Conservation (phyloP, 1,139 yeast genomes). For the Hansenula sp. region DNA sequence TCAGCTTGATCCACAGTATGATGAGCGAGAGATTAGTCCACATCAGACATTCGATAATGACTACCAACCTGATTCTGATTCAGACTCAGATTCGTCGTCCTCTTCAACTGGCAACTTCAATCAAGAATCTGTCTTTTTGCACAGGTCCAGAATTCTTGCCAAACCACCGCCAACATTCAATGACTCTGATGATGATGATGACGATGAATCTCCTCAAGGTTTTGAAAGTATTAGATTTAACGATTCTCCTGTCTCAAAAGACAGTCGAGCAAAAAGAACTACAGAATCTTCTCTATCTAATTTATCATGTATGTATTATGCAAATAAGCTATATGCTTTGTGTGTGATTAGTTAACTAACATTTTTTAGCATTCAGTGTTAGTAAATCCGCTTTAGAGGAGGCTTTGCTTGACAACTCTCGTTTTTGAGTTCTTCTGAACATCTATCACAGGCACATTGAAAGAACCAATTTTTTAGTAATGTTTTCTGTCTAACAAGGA, state of each 20-base stretch:
- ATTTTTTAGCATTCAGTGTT: slow-evolving; percentile 28
- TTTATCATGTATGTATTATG: slow-evolving; percentile 18
- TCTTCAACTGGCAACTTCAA: slow-evolving; percentile 3
- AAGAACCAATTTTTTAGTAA: slow-evolving; percentile 59
- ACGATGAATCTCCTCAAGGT: slow-evolving; percentile 3
- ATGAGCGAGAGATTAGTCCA: too few species aligned
- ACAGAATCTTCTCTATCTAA: slow-evolving; percentile 18
- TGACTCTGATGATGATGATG: slow-evolving; percentile 19
- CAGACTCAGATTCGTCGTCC: slow-evolving; percentile 3
- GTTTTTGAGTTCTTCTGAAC: slow-evolving; percentile 27
- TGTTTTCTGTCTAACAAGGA: slow-evolving; percentile 37
- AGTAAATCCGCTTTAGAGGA: slow-evolving; percentile 43
- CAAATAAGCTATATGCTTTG: background rate
- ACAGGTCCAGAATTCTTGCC: slow-evolving; percentile 19
- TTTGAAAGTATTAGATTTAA: background rate
- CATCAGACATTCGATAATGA: background rate
- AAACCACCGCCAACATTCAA: slow-evolving; percentile 14
- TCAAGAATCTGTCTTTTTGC: slow-evolving; percentile 17
- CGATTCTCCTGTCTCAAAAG: background rate
- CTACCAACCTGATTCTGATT: slow-evolving; percentile 3
- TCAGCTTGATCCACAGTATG: background rate
- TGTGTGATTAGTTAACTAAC: background rate
- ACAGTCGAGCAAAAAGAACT: slow-evolving; percentile 2
- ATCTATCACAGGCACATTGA: slow-evolving; percentile 49
- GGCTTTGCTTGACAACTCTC: slow-evolving; percentile 30